phyloP scores from a whole-genome alignment of 345 rosid genomes.

The Citrus unshiu region DNA sequence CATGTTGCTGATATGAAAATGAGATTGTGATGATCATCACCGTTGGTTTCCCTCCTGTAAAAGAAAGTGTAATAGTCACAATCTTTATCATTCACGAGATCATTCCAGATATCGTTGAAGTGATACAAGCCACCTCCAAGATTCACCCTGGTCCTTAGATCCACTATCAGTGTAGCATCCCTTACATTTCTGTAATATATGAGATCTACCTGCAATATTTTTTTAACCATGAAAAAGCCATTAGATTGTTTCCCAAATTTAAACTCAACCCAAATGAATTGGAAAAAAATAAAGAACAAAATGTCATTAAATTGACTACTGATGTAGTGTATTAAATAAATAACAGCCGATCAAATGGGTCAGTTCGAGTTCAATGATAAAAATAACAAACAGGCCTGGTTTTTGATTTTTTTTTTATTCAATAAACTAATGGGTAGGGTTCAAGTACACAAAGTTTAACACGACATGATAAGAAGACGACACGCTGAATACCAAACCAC shows the following conservation, averaged over 20 bases:
- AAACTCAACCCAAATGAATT: too few relatives aligned
- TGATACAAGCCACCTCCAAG: not conserved
- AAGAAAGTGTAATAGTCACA: not conserved
- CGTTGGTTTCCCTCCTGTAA: not conserved
- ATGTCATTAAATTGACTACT: too few relatives aligned
- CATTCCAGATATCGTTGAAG: not conserved
- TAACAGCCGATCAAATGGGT: too few relatives aligned
- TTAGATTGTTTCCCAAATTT: not conserved
- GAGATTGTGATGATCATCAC: not conserved
- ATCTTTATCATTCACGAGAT: not conserved
- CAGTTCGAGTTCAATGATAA: too few relatives aligned
- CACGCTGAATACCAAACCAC: too few relatives aligned
- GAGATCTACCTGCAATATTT: not conserved
- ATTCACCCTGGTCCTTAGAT: constrained; percentile 2
- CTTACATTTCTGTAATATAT: not conserved
- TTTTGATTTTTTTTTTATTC: too few relatives aligned
- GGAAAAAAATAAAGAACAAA: too few relatives aligned
- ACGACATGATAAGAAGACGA: too few relatives aligned
- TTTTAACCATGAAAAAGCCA: not conserved
- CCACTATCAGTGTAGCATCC: not conserved
- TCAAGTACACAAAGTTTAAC: too few relatives aligned
- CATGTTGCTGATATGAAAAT: not conserved
- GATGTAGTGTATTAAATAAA: too few relatives aligned
- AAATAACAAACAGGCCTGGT: too few relatives aligned
- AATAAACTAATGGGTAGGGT: too few relatives aligned